A percentile compares a stretch with the other conserved stretches of the same genome.
phyloP scores from a whole-genome alignment of 495 filamentous ascomycete species.

The Echria macrotheca region DNA sequence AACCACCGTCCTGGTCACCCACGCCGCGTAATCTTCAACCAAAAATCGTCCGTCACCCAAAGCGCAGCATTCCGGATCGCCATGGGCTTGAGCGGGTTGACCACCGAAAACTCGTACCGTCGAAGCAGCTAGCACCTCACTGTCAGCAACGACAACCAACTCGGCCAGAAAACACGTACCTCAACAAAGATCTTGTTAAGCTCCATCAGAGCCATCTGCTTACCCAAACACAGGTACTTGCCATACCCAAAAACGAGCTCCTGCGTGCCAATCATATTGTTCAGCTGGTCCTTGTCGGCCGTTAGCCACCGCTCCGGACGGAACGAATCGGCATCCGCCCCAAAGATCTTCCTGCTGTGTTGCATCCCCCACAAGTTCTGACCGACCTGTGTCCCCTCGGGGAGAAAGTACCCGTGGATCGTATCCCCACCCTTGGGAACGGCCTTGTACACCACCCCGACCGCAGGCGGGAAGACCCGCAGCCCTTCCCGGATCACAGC shows the following conservation, averaged over 20 bases:
- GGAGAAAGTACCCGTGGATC: conserved; percentile 45
- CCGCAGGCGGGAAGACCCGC: conserved; percentile 34
- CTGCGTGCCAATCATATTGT: conserved; percentile 25
- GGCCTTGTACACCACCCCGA: conserved; percentile 37
- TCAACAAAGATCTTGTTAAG: conserved; percentile 48
- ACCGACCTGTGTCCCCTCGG: conserved; percentile 52
- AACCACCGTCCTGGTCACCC: too few relatives aligned
- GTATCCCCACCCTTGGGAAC: conserved; percentile 44
- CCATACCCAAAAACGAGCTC: conserved; percentile 29
- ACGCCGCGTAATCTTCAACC: neutral
- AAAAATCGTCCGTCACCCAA: neutral
- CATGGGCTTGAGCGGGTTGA: neutral
- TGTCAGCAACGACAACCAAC: neutral
- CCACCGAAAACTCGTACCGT: neutral
- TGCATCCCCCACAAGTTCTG: conserved; percentile 36
- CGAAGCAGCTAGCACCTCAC: neutral
- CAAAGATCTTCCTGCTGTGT: conserved; percentile 23
- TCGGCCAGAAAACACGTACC: conserved; percentile 21
- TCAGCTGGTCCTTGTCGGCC: conserved; percentile 17
- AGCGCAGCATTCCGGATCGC: neutral
- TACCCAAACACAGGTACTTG: conserved; percentile 33
- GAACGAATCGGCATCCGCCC: conserved; percentile 38
- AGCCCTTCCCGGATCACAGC: conserved; percentile 41
- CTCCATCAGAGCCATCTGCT: conserved; percentile 33
- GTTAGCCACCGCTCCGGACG: conserved; percentile 50